Evolutionary conservation across 2,329 filamentous ascomycete species (phyloP).

Genomic region (Colletotrichum salicis): DNA sequence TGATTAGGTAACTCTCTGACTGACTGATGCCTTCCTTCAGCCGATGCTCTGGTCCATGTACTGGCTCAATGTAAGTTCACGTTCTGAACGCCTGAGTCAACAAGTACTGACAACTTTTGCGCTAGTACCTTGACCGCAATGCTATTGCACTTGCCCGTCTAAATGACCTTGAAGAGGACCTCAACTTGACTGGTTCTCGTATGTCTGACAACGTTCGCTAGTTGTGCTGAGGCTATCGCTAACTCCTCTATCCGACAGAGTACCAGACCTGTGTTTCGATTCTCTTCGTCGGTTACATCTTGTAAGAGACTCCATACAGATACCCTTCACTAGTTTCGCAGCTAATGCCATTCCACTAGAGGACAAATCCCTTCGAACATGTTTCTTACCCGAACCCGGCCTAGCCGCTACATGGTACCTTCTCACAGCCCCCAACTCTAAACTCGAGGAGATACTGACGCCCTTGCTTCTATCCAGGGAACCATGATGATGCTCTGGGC

Average conservation of each 20-base stretch:
- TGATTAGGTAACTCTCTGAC: too few relatives aligned
- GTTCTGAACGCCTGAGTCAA: neutral
- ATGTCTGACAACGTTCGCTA: neutral
- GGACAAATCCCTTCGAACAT: conserved; percentile 37
- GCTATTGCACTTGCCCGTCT: conserved; percentile 38
- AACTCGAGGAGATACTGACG: neutral
- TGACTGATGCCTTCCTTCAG: conserved; percentile 1
- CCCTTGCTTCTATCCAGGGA: conserved; percentile 1
- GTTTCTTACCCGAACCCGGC: conserved; percentile 36
- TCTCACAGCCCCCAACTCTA: fast-evolving
- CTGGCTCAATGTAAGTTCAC: conserved; percentile 36
- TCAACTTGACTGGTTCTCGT: conserved; percentile 36
- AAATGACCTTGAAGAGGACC: conserved; percentile 39
- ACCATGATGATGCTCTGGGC: conserved; percentile 38
- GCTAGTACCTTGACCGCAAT: conserved; percentile 34
- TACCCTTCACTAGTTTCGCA: too few relatives aligned
- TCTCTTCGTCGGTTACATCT: conserved; percentile 45
- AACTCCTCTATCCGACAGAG: conserved; percentile 27
- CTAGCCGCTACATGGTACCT: conserved; percentile 36
- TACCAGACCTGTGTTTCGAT: conserved; percentile 50
- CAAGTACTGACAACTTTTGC: neutral
- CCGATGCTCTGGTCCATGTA: conserved; percentile 38
- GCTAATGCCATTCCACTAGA: neutral
- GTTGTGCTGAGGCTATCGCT: neutral
- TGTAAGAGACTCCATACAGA: conserved; percentile 11